Percentiles rank a stretch among this genome's conserved stretches.
Conservation (phyloP, 371 early-diverging fungal species). For the Blakeslea trispora region DNA sequence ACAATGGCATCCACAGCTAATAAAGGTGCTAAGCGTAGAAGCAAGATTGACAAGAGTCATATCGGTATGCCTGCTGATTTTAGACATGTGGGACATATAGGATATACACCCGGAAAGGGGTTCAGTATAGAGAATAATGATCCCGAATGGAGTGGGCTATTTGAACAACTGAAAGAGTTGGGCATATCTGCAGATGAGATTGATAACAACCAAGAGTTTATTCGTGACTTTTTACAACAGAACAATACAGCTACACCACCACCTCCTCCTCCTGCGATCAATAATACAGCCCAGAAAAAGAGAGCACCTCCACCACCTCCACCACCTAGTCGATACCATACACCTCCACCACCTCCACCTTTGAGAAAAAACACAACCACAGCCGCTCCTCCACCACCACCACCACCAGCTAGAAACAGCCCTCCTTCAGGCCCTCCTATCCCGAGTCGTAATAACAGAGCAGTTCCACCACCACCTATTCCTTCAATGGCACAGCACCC, state of each 20-base stretch:
- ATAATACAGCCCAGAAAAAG: conserved; percentile 11
- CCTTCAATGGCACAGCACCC: background rate
- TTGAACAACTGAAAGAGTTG: conserved; percentile 71
- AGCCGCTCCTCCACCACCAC: conserved; percentile 17
- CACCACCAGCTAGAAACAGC: conserved; percentile 22
- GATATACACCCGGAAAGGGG: conserved; percentile 77
- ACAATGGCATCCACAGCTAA: background rate
- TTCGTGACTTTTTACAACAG: conserved; percentile 51
- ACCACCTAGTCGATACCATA: background rate
- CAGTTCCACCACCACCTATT: conserved; percentile 9
- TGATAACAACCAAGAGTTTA: conserved; percentile 54
- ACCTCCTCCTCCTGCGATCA: conserved; percentile 13
- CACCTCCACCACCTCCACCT: conserved; percentile 29
- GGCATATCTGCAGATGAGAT: conserved; percentile 80
- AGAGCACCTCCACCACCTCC: conserved; percentile 28
- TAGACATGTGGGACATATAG: conserved; percentile 79
- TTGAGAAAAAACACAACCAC: conserved; percentile 17
- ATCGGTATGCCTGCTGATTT: conserved; percentile 80
- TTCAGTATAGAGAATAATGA: conserved; percentile 82
- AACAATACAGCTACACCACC: conserved; percentile 5
- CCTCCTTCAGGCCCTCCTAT: conserved; percentile 1
- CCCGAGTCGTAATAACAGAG: background rate
- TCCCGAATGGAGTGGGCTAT: conserved; percentile 75
- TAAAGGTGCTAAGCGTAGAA: conserved; percentile 26
- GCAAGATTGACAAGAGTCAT: conserved; percentile 69